Percentiles rank a stretch among this genome's conserved stretches.
Evolutionary conservation across 331 rosid species (phyloP).

Genomic region (Saraca asoca): DNA sequence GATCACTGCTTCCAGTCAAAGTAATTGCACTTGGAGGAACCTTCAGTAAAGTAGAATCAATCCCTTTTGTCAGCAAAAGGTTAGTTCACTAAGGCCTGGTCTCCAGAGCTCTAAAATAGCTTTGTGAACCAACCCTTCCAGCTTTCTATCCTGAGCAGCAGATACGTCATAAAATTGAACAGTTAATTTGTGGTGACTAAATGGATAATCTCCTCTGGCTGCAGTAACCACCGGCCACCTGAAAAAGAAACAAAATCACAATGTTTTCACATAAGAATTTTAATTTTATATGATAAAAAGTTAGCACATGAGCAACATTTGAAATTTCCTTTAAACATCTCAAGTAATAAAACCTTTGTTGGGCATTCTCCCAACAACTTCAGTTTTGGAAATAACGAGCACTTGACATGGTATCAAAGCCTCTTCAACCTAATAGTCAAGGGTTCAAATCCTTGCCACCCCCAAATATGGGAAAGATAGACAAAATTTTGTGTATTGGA

Average conservation of each 20-base stretch:
- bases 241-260: slow-evolving; percentile 24
- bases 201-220: slow-evolving; percentile 98
- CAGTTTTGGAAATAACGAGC: no score
- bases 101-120: slow-evolving; percentile 98
- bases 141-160: slow-evolving; percentile 98
- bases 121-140: slow-evolving; percentile 98
- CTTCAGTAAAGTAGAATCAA: slow-evolving; percentile 83
- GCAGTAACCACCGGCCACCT: slow-evolving; percentile 95
- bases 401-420: no score
- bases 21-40: slow-evolving; percentile 96
- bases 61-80: slow-evolving; percentile 91
- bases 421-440: no score
- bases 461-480: no score
- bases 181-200: slow-evolving; percentile 98
- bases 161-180: slow-evolving; percentile 95
- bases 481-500: no score
- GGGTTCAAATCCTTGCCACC: no score
- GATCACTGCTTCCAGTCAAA: slow-evolving; percentile 98
- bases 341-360: no score
- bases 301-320: no score
- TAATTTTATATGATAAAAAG: no score
- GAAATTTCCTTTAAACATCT: no score
- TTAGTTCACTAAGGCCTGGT: slow-evolving; percentile 91
- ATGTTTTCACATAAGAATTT: no score
- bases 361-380: no score